These are phyloP conservation scores for Pelargonium myrrhifolium DNA, from an alignment of 441 rosid species.

Conservation along the genomic window DNA sequence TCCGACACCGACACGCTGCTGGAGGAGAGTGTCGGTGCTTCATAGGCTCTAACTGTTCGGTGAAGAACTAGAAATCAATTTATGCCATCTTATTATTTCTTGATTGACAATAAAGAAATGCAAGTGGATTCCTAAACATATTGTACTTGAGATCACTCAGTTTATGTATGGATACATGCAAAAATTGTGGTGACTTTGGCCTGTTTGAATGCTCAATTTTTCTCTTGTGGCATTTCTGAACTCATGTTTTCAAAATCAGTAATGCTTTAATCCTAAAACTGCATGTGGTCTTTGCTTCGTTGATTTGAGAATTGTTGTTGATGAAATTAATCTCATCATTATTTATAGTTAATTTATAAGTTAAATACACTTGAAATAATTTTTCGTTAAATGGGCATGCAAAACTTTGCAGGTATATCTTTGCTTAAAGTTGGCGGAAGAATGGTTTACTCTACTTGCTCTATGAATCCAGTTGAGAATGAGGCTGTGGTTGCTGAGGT, in stretches of 20 bases:
- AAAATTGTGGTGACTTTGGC: background rate
- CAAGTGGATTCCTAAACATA: background rate
- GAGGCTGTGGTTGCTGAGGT: slow-evolving; percentile 99
- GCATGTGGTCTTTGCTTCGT: background rate
- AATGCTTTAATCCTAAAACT: background rate
- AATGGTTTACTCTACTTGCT: slow-evolving; percentile 98
- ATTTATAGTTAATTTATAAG: background rate
- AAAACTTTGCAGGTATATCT: slow-evolving; percentile 48
- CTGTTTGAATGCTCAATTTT: background rate
- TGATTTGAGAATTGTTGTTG: background rate
- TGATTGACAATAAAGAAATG: background rate
- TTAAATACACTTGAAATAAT: background rate
- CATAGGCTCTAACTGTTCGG: background rate
- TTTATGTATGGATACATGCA: background rate
- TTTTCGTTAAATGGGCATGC: background rate
- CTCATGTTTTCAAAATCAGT: too few relatives aligned
- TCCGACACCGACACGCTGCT: too few relatives aligned
- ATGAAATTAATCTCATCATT: background rate
- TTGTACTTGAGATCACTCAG: too few relatives aligned
- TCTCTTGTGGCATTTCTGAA: background rate
- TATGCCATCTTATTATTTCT: background rate
- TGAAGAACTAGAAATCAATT: background rate
- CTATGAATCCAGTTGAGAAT: slow-evolving; percentile 93
- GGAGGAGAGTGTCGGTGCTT: too few relatives aligned
- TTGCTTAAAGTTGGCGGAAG: slow-evolving; percentile 88